Base-by-base conservation (phyloP, 2,329 filamentous ascomycete genomes). In the Periconia sp. region DNA sequence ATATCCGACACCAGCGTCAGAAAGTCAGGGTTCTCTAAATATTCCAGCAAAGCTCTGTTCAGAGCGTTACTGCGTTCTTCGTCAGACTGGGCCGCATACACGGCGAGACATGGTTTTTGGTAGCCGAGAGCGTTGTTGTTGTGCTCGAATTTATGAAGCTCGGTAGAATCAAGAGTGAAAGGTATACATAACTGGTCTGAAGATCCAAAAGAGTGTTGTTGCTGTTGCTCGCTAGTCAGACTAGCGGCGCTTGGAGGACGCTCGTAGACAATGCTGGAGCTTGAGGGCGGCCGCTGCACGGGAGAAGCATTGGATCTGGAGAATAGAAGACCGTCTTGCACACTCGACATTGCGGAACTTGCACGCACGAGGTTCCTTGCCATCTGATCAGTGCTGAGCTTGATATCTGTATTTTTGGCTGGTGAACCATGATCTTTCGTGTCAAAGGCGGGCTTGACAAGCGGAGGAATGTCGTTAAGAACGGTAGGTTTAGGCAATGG, bases 1-100 rank as follows among this genome's bases (percentile, higher is more conserved):
- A 81, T 73, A 63, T 83, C 80, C 54, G 79, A 72, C 47, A 79
- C 79, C n/a, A 84, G 65, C 17, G 73, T 76, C 6, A 79, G 51
- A 54, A 85, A 84, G 18, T 76, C 71, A 2, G 77, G 71, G 55
- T 81, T 76, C 27, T 80, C 73, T 2, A 84, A 71, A 52, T 77
- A 75, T n/a, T 75, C 72, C 37, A 79, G 72, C 50, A 85, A 77
- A 57, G 81, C 82, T 20, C 79, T 69, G 49, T 82, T 79, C 17
- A 84, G 61, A 11, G 75, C 68, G 10, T 65, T 63, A 45, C 72
- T 67, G 8, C 81, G 74, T 33, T 70, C 64, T 18, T 79, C 75
- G 15, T 71, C 66, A 20, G 71, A 63, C 45, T 76, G 76, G 37
- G 65, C 62, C 1, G 71, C 71, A 53, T 79, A 81, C 8, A 52